A percentile compares a stretch with the other conserved stretches of the same genome.
Evolutionary conservation across 768 basidiomycete genomes (phyloP).

Genomic region (Leucocoprinus sp.): DNA sequence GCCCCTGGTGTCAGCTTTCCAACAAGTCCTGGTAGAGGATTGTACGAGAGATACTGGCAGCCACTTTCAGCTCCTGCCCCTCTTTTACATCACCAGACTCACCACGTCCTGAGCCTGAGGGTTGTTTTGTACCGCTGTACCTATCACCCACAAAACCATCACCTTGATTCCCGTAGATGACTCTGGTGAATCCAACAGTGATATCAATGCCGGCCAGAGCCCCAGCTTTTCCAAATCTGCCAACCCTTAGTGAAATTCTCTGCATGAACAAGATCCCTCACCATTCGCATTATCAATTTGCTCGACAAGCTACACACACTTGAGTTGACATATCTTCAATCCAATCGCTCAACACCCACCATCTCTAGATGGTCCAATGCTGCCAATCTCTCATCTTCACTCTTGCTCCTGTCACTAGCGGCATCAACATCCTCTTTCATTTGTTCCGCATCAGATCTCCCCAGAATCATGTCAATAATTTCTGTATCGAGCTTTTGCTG

Average conservation of each 20-base stretch:
- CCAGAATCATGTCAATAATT: conserved; percentile 81
- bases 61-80: conserved; percentile 32
- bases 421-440: conserved; percentile 76
- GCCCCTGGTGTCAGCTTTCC: conserved; percentile 48
- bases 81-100: conserved; percentile 14
- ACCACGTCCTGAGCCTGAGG: conserved; percentile 75
- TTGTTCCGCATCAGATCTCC: conserved; percentile 69
- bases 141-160: conserved; percentile 78
- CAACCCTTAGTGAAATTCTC: not conserved
- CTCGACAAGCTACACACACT: conserved; percentile 88
- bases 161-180: conserved; percentile 54
- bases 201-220: conserved; percentile 73
- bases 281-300: conserved; percentile 89
- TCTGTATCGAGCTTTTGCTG: conserved; percentile 63
- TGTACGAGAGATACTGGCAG: conserved; percentile 48
- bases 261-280: not conserved
- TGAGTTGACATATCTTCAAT: too few species aligned
- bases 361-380: conserved; percentile 85
- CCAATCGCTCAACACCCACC: conserved; percentile 47
- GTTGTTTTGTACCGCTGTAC: conserved; percentile 88
- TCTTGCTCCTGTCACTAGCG: conserved; percentile 47
- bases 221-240: conserved; percentile 67
- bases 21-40: conserved; percentile 60
- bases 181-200: conserved; percentile 44
- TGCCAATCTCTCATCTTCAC: conserved; percentile 50